Base-by-base conservation (phyloP, 1,284 basidiomycete species). In the Apiotrichum gamsii region DNA sequence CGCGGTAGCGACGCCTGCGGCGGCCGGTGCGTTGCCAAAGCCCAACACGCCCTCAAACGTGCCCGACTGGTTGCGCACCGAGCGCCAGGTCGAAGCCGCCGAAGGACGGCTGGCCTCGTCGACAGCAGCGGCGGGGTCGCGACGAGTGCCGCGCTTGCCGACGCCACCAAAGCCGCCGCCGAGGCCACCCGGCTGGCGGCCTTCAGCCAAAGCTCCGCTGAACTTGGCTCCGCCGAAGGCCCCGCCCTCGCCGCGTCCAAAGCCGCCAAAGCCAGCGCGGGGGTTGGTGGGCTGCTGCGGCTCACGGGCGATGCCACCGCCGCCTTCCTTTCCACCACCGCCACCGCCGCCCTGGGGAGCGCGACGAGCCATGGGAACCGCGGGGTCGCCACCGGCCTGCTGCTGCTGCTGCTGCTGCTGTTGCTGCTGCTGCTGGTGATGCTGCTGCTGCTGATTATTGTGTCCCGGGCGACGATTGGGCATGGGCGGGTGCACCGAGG, bases 41-140 rank as follows among this genome's bases (percentile, higher is more conserved):
- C 68, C 71, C 9, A 72, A 59, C 21, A 72, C 71, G 35, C 70
- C 71, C 39, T 73, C 71, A 47, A 73, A 73, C 10, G 54, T 66
- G 47, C 68, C 69, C 10, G 69, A 66, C 15, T 54, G 45, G 21
- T 59, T 61, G 20, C 64, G 57, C 25, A 56, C 48, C 8, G 66
- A 59, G 25, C 71, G 56, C 71, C 71, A 73, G 25, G 54, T 62
- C 9, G 61, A 53, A n/a, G 58, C 58, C 30, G 57, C 47, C 9
- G 49, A 49, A 5, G 57, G 43, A 20, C 54, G 52, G 14, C 19
- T 39, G 15, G 43, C 19, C 10, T 35, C 20, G 20, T 46, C 32
- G 21, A 20, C 25, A 43, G 15, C 25, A 19, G 16, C 20, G n/a
- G 20, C 28, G 14, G 37, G 43, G 14, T 51, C 49, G 19, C 52